phyloP scores from a whole-genome alignment of 2,329 filamentous ascomycete genomes.

The Hawksworthiomyces lignivorus region DNA sequence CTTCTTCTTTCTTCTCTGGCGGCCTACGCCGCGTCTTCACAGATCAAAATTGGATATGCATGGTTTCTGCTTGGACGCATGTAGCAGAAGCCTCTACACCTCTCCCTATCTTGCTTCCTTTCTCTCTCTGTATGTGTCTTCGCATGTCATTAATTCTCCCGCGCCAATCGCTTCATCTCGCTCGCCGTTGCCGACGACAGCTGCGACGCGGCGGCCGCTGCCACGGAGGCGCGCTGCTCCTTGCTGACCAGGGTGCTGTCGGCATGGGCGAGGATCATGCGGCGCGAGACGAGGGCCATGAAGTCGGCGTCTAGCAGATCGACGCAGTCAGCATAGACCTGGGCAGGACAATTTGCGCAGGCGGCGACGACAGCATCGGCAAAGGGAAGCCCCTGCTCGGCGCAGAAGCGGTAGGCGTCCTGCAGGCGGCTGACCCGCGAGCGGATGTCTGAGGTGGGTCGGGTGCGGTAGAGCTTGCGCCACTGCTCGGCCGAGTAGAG shows the following conservation, averaged over 20 bases:
- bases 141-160: too few species aligned
- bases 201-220: not conserved
- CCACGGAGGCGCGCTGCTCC: slow-evolving; percentile 9
- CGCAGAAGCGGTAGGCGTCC: slow-evolving; percentile 16
- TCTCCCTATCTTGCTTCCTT: too few species aligned
- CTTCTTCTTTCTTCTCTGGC: too few species aligned
- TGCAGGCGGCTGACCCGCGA: slow-evolving; percentile 14
- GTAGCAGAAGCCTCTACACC: too few species aligned
- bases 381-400: slow-evolving; percentile 15
- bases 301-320: slow-evolving; percentile 16
- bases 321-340: slow-evolving; percentile 15
- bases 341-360: slow-evolving; percentile 17
- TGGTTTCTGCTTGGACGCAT: too few species aligned
- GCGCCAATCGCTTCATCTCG: too few species aligned
- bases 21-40: too few species aligned
- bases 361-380: slow-evolving; percentile 12
- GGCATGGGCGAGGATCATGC: slow-evolving; percentile 16
- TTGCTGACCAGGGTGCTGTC: slow-evolving; percentile 11
- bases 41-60: too few species aligned
- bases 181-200: too few species aligned
- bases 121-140: too few species aligned
- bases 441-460: slow-evolving; percentile 12
- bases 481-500: slow-evolving; percentile 17
- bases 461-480: slow-evolving; percentile 16
- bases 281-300: slow-evolving; percentile 15